Conservation (phyloP, 23 red algal genomes). For the Agarophyton chilense region DNA sequence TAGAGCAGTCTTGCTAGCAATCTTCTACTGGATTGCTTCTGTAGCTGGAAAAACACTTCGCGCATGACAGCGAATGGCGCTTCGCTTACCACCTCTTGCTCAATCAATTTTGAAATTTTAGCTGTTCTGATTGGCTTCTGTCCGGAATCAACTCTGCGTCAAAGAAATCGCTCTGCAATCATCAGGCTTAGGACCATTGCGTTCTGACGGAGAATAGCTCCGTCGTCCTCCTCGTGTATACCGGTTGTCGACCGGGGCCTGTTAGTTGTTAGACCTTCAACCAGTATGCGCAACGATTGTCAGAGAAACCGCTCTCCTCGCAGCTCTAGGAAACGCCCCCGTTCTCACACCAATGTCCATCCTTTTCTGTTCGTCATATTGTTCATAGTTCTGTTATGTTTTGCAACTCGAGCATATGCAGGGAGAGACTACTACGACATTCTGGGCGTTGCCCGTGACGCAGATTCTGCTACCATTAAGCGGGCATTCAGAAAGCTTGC, state of each 20-base stretch:
- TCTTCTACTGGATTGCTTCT: too few species aligned
- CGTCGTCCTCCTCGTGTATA: too few species aligned
- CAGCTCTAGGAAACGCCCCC: not conserved
- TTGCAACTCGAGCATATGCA: constrained; percentile 25
- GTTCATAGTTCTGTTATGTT: constrained; percentile 24
- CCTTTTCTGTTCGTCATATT: constrained; percentile 40
- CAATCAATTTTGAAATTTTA: not conserved
- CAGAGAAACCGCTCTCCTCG: not conserved
- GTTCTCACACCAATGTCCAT: not conserved
- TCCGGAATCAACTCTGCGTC: not conserved
- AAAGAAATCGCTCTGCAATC: too few species aligned
- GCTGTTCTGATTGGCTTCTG: not conserved
- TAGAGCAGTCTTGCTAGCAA: too few species aligned
- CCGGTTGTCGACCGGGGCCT: not conserved
- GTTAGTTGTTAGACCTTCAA: not conserved
- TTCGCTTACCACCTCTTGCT: not conserved
- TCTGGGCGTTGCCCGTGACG: constrained; percentile 87
- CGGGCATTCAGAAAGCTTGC: constrained; percentile 95
- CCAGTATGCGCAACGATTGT: not conserved
- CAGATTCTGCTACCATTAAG: constrained; percentile 89
- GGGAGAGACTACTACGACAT: constrained; percentile 88
- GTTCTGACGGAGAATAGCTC: too few species aligned
- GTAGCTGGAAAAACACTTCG: too few species aligned
- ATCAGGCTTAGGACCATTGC: not conserved
- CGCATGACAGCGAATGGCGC: too few species aligned